A percentile compares a stretch with the other conserved stretches of the same genome.
Conservation (phyloP, 768 basidiomycete genomes). For the Serendipita sp. region DNA sequence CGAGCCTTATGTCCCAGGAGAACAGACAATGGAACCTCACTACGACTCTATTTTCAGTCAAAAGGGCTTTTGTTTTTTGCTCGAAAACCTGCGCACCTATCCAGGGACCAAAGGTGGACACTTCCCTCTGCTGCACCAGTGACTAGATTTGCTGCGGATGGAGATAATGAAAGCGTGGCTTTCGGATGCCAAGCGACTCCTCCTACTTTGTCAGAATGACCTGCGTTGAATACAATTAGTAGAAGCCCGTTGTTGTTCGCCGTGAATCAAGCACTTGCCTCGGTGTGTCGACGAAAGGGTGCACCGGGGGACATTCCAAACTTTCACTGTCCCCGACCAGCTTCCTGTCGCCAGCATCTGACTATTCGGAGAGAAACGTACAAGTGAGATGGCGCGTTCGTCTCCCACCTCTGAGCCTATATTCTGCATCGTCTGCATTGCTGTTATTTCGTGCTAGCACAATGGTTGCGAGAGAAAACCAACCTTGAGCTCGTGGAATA, state of each 20-base stretch:
- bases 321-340: conserved; percentile 88
- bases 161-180: conserved; percentile 58
- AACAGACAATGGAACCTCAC: conserved; percentile 72
- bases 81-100: conserved; percentile 36
- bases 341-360: conserved; percentile 79
- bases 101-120: conserved; percentile 80
- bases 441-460: not conserved
- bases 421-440: conserved; percentile 61
- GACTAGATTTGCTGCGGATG: conserved; percentile 62
- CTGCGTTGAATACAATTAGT: conserved; percentile 23
- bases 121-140: conserved; percentile 81
- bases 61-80: not conserved
- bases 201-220: conserved; percentile 80
- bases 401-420: conserved; percentile 97
- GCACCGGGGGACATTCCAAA: conserved; percentile 92
- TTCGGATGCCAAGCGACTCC: conserved; percentile 97
- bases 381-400: conserved; percentile 83
- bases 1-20: conserved; percentile 82
- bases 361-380: conserved; percentile 89
- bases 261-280: conserved; percentile 30
- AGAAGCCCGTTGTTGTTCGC: not conserved
- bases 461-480: conserved; percentile 13
- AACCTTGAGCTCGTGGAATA: conserved; percentile 83
- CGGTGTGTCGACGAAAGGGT: conserved; percentile 59
- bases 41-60: conserved; percentile 22